Percentiles rank a stretch among this genome's conserved stretches.
These are phyloP conservation scores for Phoma sp. DNA, from an alignment of 2,329 filamentous ascomycete species.

Conservation along the genomic window DNA sequence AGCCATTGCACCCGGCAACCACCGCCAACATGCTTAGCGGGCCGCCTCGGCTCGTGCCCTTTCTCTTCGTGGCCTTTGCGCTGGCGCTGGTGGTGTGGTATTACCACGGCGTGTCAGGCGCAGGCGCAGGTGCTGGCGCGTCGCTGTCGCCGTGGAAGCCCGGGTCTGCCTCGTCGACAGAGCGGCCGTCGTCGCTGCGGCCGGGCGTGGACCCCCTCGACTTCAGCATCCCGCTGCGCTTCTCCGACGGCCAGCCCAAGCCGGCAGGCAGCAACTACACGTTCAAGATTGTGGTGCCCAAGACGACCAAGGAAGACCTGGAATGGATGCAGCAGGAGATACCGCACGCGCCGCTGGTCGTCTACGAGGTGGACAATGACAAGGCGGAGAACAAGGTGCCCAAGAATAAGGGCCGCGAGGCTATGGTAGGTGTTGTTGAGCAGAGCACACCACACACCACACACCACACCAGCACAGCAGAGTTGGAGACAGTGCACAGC, in stretches of 20 bases:
- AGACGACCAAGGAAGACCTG: slow-evolving; percentile 48
- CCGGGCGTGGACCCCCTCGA: slow-evolving; percentile 40
- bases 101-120: slow-evolving; percentile 22
- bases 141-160: slow-evolving; percentile 23
- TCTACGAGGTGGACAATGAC: slow-evolving; percentile 62
- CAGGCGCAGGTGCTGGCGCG: slow-evolving; percentile 13
- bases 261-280: slow-evolving; percentile 46
- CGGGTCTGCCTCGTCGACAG: slow-evolving; percentile 11
- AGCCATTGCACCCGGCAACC: slow-evolving; percentile 7
- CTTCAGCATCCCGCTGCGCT: slow-evolving; percentile 44
- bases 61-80: slow-evolving; percentile 34
- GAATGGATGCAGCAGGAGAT: slow-evolving; percentile 46
- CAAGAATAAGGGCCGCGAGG: slow-evolving; percentile 67
- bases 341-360: slow-evolving; percentile 46
- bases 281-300: slow-evolving; percentile 45
- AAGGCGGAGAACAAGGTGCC: slow-evolving; percentile 58
- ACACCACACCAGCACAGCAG: too few relatives aligned
- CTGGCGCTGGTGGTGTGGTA: slow-evolving; percentile 43
- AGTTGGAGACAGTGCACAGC: too few relatives aligned
- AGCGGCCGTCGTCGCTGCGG: slow-evolving; percentile 18
- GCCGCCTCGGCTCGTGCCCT: slow-evolving; percentile 42
- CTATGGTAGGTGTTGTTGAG: slow-evolving; percentile 51
- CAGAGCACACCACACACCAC: too few relatives aligned
- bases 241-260: slow-evolving; percentile 39
- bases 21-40: slow-evolving; percentile 44